A percentile compares a stretch with the other conserved stretches of the same genome.
Evolutionary conservation across 176 grass and related monocot genomes (phyloP).

Genomic region (Pontederia paniculata): DNA sequence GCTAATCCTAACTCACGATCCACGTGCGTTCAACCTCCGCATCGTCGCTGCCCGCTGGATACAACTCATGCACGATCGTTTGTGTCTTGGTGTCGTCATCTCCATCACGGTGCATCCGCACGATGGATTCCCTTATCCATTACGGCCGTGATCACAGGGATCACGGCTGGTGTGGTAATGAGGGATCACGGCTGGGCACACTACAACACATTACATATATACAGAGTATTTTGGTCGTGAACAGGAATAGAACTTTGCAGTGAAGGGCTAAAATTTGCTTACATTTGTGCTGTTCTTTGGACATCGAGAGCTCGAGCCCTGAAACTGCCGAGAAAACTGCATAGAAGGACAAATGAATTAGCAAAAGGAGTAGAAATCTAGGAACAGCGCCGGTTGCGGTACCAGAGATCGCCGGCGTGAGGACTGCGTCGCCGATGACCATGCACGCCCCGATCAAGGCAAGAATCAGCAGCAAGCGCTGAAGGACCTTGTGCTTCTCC

Average conservation of each 20-base stretch:
- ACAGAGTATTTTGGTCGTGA: too few relatives aligned
- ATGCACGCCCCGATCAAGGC: constrained; percentile 85
- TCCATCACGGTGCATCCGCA: too few relatives aligned
- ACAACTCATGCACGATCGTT: too few relatives aligned
- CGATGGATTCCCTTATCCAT: too few relatives aligned
- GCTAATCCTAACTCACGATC: too few relatives aligned
- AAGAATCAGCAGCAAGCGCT: constrained; percentile 58
- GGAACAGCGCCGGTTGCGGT: background rate
- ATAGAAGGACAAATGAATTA: constrained; percentile 17
- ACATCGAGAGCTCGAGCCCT: constrained; percentile 84
- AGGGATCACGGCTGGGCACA: too few relatives aligned
- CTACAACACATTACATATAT: too few relatives aligned
- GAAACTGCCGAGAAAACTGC: constrained; percentile 98
- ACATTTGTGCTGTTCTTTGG: constrained; percentile 96
- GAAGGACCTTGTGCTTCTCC: constrained; percentile 62
- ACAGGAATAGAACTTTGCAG: background rate
- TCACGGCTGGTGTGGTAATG: too few relatives aligned
- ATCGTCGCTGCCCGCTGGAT: too few relatives aligned
- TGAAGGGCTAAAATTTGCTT: constrained; percentile 22
- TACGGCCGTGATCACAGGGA: too few relatives aligned
- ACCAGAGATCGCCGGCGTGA: constrained; percentile 95
- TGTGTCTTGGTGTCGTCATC: too few relatives aligned
- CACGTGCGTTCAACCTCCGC: too few relatives aligned
- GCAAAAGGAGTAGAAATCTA: background rate
- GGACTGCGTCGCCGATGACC: constrained; percentile 92